phyloP scores from a whole-genome alignment of 345 rosid species.

The Ceriops tagal region DNA sequence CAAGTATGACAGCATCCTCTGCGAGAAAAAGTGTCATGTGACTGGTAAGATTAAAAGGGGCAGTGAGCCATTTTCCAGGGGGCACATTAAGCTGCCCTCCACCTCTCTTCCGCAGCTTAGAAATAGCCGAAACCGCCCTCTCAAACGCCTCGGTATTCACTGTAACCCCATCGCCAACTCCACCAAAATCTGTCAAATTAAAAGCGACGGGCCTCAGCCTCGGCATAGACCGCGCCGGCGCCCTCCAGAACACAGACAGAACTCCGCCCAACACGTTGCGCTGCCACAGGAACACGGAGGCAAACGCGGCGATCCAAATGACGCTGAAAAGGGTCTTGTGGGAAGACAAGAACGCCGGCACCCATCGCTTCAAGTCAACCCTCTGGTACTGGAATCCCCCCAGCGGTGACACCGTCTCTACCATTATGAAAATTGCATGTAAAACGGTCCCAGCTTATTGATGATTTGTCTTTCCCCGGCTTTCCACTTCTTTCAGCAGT shows the following conservation, averaged over 20 bases:
- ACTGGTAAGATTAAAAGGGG: slow-evolving; percentile 90
- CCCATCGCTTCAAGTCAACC: slow-evolving; percentile 50
- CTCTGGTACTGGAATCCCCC: slow-evolving; percentile 46
- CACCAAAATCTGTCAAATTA: slow-evolving; percentile 90
- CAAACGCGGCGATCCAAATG: slow-evolving; percentile 82
- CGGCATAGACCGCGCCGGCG: slow-evolving; percentile 39
- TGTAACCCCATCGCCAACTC: slow-evolving; percentile 76
- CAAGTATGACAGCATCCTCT: slow-evolving; percentile 79
- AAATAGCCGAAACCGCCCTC: slow-evolving; percentile 68
- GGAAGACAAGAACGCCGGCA: slow-evolving; percentile 54
- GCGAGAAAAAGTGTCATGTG: slow-evolving; percentile 90
- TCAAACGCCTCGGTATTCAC: slow-evolving; percentile 80
- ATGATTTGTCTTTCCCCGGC: background rate
- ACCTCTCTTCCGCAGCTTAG: slow-evolving; percentile 61
- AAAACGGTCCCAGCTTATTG: background rate
- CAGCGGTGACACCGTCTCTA: slow-evolving; percentile 41
- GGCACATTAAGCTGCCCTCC: slow-evolving; percentile 96
- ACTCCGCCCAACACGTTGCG: slow-evolving; percentile 40
- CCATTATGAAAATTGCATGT: slow-evolving; percentile 30
- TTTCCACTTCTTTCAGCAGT: background rate
- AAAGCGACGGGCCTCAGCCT: slow-evolving; percentile 52
- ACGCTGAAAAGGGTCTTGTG: slow-evolving; percentile 69
- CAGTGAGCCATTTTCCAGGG: slow-evolving; percentile 85
- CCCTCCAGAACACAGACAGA: slow-evolving; percentile 36
- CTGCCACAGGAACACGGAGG: slow-evolving; percentile 76